A percentile compares a stretch with the other conserved stretches of the same genome.
Conservation (phyloP, 306 rosid species). For the Casuarina equisetifolia region DNA sequence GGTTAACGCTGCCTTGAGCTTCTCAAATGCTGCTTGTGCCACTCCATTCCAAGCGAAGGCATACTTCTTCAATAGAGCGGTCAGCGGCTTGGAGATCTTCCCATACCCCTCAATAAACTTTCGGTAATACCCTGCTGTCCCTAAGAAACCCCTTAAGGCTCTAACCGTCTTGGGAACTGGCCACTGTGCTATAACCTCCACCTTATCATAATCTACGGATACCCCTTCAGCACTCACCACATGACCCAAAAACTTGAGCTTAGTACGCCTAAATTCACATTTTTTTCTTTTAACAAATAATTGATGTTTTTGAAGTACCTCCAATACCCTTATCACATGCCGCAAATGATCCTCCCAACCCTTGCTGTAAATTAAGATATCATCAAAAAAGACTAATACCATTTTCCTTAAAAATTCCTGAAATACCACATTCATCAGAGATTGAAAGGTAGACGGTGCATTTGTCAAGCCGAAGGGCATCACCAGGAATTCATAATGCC, state of each 20-base stretch:
- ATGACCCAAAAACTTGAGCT: neutral
- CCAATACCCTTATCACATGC: too few relatives aligned
- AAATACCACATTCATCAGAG: too few relatives aligned
- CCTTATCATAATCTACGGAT: neutral
- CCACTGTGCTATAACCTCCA: neutral
- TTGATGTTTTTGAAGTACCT: neutral
- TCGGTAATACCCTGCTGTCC: neutral
- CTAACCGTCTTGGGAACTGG: neutral
- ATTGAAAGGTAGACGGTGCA: neutral
- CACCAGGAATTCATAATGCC: too few relatives aligned
- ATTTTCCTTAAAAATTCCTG: too few relatives aligned
- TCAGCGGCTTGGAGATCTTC: accelerated
- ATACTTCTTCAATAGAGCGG: too few relatives aligned
- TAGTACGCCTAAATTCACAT: neutral
- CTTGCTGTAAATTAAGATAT: neutral
- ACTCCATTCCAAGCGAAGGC: neutral
- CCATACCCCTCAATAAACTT: neutral
- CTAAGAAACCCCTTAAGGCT: neutral
- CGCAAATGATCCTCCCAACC: neutral
- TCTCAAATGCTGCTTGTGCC: neutral
- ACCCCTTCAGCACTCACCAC: neutral
- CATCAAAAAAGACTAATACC: neutral
- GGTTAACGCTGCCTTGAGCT: neutral
- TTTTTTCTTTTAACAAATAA: neutral
- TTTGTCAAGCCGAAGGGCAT: neutral